These are phyloP conservation scores for Phytophthora hybrid DNA, from an alignment of 352 stramenopile species.

Conservation along the genomic window DNA sequence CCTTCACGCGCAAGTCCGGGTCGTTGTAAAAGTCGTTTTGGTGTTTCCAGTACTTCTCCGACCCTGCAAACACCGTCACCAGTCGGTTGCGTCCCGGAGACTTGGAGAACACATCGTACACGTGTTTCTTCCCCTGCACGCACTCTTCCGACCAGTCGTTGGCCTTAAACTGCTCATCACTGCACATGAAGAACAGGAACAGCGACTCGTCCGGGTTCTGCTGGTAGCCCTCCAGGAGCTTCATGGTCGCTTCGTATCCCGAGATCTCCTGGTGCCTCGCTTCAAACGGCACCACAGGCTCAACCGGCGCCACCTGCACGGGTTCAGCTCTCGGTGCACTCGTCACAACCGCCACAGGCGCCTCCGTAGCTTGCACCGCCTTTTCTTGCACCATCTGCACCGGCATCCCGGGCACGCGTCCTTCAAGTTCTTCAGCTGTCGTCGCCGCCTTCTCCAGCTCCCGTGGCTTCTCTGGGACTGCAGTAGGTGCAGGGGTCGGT, in stretches of 20 bases:
- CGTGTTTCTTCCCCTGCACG: conserved; percentile 50
- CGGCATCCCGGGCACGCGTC: conserved; percentile 31
- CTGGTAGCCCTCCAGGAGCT: conserved; percentile 62
- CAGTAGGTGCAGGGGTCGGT: conserved; percentile 7
- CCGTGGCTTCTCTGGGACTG: conserved; percentile 7
- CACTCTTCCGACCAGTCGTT: conserved; percentile 66
- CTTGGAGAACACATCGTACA: conserved; percentile 71
- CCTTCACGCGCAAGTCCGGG: conserved; percentile 47
- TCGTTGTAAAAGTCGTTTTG: conserved; percentile 59
- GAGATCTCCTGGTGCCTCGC: conserved; percentile 53
- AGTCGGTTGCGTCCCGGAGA: conserved; percentile 58
- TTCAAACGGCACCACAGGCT: conserved; percentile 29
- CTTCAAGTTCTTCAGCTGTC: conserved; percentile 25
- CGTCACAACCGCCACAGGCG: conserved; percentile 1
- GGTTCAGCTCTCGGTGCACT: background rate
- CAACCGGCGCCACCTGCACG: background rate
- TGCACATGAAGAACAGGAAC: conserved; percentile 79
- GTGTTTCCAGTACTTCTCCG: conserved; percentile 52
- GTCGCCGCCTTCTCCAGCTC: conserved; percentile 15
- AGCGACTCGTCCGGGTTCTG: conserved; percentile 50
- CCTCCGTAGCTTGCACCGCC: conserved; percentile 11
- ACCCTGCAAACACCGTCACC: conserved; percentile 67
- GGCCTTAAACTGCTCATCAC: conserved; percentile 60
- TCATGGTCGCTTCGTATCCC: conserved; percentile 57
- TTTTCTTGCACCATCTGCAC: conserved; percentile 17